phyloP scores from a whole-genome alignment of 192 early-diverging fungal species.

The Jimgerdemannia lactiflua region DNA sequence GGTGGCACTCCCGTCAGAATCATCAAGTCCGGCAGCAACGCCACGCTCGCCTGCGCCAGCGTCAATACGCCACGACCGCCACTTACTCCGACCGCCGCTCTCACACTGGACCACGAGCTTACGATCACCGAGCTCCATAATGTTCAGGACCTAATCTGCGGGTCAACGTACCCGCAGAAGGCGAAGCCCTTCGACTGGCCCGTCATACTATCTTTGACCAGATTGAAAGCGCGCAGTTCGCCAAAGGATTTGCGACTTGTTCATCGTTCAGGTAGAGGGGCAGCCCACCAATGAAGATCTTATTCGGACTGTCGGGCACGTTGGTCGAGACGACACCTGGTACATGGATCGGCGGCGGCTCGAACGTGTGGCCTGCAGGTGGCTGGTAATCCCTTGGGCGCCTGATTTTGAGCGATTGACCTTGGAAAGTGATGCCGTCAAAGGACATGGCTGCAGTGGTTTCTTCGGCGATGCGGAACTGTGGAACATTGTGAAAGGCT shows the following conservation, averaged over 20 bases:
- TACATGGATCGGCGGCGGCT: slow-evolving; percentile 58
- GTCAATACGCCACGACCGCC: background rate
- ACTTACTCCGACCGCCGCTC: slow-evolving; percentile 17
- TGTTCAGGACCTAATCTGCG: slow-evolving; percentile 87
- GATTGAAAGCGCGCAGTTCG: slow-evolving; percentile 85
- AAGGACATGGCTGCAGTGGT: slow-evolving; percentile 90
- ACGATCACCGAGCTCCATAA: slow-evolving; percentile 92
- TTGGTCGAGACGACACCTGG: slow-evolving; percentile 84
- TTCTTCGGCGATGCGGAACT: slow-evolving; percentile 88
- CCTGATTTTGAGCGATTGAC: slow-evolving; percentile 82
- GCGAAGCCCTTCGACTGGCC: slow-evolving; percentile 80
- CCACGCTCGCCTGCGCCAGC: slow-evolving; percentile 2
- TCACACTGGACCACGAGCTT: slow-evolving; percentile 87
- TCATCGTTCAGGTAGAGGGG: slow-evolving; percentile 87
- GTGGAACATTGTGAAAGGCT: slow-evolving; percentile 4
- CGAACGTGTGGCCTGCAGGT: slow-evolving; percentile 45
- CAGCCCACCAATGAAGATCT: slow-evolving; percentile 93
- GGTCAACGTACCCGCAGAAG: slow-evolving; percentile 94
- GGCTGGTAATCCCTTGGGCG: slow-evolving; percentile 92
- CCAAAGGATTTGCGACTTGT: slow-evolving; percentile 95
- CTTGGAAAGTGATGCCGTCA: slow-evolving; percentile 87
- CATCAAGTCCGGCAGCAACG: slow-evolving; percentile 43
- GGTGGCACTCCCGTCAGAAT: slow-evolving; percentile 47
- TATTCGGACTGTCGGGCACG: slow-evolving; percentile 89
- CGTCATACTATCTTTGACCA: slow-evolving; percentile 82